Base-by-base conservation (phyloP, 805 yeast species). In the Cyberlindnera maritima region DNA sequence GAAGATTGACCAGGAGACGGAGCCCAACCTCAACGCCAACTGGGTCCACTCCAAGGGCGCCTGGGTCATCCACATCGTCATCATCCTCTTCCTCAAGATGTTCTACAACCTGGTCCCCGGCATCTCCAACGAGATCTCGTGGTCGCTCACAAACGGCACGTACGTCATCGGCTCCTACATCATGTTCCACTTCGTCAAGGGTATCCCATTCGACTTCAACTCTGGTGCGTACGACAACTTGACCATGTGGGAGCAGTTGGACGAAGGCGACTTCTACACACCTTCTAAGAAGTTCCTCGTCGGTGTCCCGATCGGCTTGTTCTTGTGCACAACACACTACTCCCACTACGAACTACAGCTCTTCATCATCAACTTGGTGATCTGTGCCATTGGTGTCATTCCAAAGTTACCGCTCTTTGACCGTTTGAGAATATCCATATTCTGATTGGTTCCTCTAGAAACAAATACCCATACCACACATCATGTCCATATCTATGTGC, bases 11-110 rank as follows among this genome's bases (percentile, higher is more conserved):
- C 98, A 92, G 68, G 84, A 85, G 44, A 73, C 90, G 42, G 80
- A 86, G 56, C 91, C 96, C 25, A 94, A 94, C 61, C 75, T 90
- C 68, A 94, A 94, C 64, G 97, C 97, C 23, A 83, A 83, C 57
- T 92, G 99, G 99, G 97, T 94, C 28, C 88, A 91, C 64, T 85
- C 81, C 59, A 90, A 92, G 60, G 99, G 96, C 40, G 98, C 98
- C 1, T 94, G 99, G 99, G 72, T 84, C 25, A 85, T 92, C 47
- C 99, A 92, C 67, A 74, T 94, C 41, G 95, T 90, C 25, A 77
- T 94, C 39, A 88, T 92, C 47, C 60, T 80, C 35, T 70, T 90
- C 41, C 71, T 92, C 48, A 88, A 89, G 61, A 61, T 87, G 20
- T 80, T 88, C 52, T 91, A 79, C 67, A 89, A 88, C 64, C 74